phyloP scores from a whole-genome alignment of 202 grass and related monocot genomes.

The Brachypodium distachyon region DNA sequence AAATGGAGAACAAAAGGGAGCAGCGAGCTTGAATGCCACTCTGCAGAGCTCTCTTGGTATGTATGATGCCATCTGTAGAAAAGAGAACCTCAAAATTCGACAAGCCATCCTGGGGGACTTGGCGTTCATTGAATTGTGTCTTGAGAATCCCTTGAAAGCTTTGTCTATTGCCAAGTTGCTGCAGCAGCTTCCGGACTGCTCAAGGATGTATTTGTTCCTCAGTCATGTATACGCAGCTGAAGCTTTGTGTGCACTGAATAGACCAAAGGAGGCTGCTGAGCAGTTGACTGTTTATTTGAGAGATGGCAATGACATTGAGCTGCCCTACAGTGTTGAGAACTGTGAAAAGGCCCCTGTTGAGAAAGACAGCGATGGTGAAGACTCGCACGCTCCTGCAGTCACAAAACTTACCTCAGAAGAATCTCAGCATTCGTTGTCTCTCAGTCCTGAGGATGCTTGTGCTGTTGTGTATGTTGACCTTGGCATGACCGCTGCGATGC shows the following conservation, averaged over 20 bases:
- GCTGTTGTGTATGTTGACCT: constrained; percentile 76
- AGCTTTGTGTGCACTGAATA: constrained; percentile 75
- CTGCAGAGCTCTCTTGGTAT: constrained; percentile 63
- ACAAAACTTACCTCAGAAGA: constrained; percentile 39
- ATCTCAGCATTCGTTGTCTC: constrained; percentile 23
- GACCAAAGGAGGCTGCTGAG: constrained; percentile 66
- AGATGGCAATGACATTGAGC: constrained; percentile 52
- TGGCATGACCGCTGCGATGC: constrained; percentile 61
- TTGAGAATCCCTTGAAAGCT: constrained; percentile 75
- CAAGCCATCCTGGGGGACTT: constrained; percentile 71
- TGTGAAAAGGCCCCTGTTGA: constrained; percentile 61
- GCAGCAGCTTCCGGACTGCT: constrained; percentile 62
- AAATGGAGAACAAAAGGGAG: constrained; percentile 71
- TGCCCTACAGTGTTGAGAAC: constrained; percentile 79
- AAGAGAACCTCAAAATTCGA: constrained; percentile 74
- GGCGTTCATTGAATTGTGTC: constrained; percentile 75
- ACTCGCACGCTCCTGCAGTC: constrained; percentile 27
- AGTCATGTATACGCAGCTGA: constrained; percentile 89
- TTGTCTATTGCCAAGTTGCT: constrained; percentile 57
- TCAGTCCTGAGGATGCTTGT: constrained; percentile 68
- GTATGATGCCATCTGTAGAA: constrained; percentile 65
- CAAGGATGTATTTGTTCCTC: constrained; percentile 70
- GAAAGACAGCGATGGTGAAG: constrained; percentile 70
- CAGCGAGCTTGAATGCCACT: constrained; percentile 46
- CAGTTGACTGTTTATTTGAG: constrained; percentile 65